These are phyloP conservation scores for Fusarium torulosum DNA, from an alignment of 2,329 filamentous ascomycete species.

Conservation along the genomic window DNA sequence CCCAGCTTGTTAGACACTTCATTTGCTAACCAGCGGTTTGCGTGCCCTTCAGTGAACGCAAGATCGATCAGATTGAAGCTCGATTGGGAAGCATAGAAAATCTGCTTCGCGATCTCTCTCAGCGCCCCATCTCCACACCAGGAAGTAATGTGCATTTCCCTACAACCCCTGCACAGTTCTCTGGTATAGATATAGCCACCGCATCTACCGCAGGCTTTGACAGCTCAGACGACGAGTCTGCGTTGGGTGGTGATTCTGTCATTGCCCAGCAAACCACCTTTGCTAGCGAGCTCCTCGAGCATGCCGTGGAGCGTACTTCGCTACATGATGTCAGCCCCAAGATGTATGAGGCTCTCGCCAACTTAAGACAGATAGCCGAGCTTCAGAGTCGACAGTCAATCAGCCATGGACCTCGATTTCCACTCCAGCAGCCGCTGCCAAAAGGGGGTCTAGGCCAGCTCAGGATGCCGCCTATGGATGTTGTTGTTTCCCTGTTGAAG, in stretches of 20 bases:
- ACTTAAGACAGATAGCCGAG: constrained; percentile 65
- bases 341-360: constrained; percentile 65
- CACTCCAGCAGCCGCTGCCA: constrained; percentile 60
- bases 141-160: constrained; percentile 42
- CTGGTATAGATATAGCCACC: constrained; percentile 39
- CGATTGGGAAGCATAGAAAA: constrained; percentile 60
- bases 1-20: not conserved
- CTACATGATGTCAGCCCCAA: constrained; percentile 61
- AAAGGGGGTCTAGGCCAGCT: constrained; percentile 63
- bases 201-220: constrained; percentile 54
- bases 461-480: constrained; percentile 65
- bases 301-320: constrained; percentile 63
- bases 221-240: constrained; percentile 57
- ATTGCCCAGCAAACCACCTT: constrained; percentile 65
- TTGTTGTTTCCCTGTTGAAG: constrained; percentile 63
- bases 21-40: constrained; percentile 17
- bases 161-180: constrained; percentile 44
- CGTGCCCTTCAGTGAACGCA: constrained; percentile 60
- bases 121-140: constrained; percentile 43
- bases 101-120: constrained; percentile 56
- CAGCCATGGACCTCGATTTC: constrained; percentile 60
- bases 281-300: constrained; percentile 66
- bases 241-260: constrained; percentile 62
- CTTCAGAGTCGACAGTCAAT: constrained; percentile 61
- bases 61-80: constrained; percentile 63